A percentile compares a stretch with the other conserved stretches of the same genome.
Conservation (phyloP, 768 basidiomycete species). For the Agrocybe pediades region DNA sequence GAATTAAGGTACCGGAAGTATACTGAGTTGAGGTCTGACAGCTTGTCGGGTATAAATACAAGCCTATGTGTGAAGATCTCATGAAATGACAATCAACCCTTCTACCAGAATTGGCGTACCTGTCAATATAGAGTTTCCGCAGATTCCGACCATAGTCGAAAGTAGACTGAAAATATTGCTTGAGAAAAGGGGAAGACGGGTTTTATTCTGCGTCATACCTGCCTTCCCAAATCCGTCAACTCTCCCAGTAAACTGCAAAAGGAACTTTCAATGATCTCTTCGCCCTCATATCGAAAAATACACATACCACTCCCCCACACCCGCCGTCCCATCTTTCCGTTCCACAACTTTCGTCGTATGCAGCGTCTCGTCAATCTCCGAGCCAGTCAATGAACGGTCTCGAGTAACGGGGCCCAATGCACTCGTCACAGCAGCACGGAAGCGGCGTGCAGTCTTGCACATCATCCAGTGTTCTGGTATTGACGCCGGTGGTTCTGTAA, state of each 20-base stretch:
- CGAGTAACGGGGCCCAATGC: slow-evolving; percentile 6
- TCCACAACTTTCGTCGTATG: slow-evolving; percentile 55
- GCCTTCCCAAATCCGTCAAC: slow-evolving; percentile 68
- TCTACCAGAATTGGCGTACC: slow-evolving; percentile 37
- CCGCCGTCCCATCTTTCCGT: slow-evolving; percentile 50
- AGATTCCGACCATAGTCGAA: slow-evolving; percentile 61
- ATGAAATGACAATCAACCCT: neutral
- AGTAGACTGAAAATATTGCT: slow-evolving; percentile 50
- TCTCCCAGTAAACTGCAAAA: slow-evolving; percentile 64
- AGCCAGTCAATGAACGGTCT: neutral
- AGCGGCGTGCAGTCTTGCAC: slow-evolving; percentile 57
- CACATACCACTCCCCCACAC: slow-evolving; percentile 66
- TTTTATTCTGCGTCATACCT: slow-evolving; percentile 39
- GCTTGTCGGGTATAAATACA: slow-evolving; percentile 58
- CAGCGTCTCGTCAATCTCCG: slow-evolving; percentile 28
- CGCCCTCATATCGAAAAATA: neutral
- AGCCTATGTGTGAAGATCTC: slow-evolving; percentile 53
- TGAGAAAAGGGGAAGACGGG: neutral
- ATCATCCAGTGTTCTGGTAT: slow-evolving; percentile 72
- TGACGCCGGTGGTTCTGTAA: slow-evolving; percentile 60
- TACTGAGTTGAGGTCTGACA: slow-evolving; percentile 42
- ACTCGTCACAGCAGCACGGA: slow-evolving; percentile 45
- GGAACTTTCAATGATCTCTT: neutral
- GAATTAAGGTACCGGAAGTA: slow-evolving; percentile 58
- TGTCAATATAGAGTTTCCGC: slow-evolving; percentile 67